Evolutionary conservation across 1,284 basidiomycete species (phyloP).

Genomic region (Ceratobasidium theobromae): DNA sequence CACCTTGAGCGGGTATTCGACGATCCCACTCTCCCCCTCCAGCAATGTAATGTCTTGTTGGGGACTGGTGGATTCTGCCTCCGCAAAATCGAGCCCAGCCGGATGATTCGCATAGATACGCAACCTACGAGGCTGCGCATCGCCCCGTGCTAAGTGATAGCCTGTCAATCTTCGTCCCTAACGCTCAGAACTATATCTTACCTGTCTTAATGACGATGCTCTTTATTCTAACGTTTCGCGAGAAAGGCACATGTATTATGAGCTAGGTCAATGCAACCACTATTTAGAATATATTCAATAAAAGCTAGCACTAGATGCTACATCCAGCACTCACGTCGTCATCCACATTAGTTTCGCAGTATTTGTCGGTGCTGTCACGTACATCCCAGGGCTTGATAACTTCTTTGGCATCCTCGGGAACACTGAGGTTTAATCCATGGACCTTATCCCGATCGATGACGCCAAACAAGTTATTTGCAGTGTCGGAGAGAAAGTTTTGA

Average conservation of each 20-base stretch:
- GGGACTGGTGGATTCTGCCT: slow-evolving; percentile 64
- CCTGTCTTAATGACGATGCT: slow-evolving; percentile 74
- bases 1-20: slow-evolving; percentile 75
- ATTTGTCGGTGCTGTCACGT: slow-evolving; percentile 64
- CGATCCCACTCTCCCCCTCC: slow-evolving; percentile 63
- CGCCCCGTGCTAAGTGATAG: slow-evolving; percentile 50
- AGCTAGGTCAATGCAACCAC: slow-evolving; percentile 50
- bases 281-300: slow-evolving; percentile 25
- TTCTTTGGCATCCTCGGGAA: slow-evolving; percentile 72
- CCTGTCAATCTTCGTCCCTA: background rate
- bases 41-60: slow-evolving; percentile 69
- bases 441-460: slow-evolving; percentile 75
- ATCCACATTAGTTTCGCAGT: slow-evolving; percentile 71
- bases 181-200: slow-evolving; percentile 42
- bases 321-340: slow-evolving; percentile 59
- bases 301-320: background rate
- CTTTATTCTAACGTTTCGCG: slow-evolving; percentile 69
- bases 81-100: slow-evolving; percentile 72
- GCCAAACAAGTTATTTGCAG: slow-evolving; percentile 59
- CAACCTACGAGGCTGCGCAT: slow-evolving; percentile 62
- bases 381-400: slow-evolving; percentile 80
- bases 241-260: slow-evolving; percentile 78
- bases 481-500: slow-evolving; percentile 40
- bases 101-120: slow-evolving; percentile 69
- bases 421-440: slow-evolving; percentile 71